These are phyloP conservation scores for Ulota crispa DNA, from an alignment of 225 moss, liverwort and hornwort species.

Conservation along the genomic window DNA sequence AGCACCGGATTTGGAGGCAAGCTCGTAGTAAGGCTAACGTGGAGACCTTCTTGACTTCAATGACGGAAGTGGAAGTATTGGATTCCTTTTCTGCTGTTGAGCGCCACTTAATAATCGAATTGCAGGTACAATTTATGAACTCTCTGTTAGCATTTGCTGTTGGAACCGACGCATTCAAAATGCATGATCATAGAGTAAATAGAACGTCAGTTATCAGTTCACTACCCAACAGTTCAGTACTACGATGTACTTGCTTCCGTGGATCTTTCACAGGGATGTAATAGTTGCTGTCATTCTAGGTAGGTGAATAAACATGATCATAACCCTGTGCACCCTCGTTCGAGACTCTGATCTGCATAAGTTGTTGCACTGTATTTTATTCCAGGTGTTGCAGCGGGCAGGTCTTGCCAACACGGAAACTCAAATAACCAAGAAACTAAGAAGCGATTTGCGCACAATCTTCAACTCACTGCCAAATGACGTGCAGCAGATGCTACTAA, in stretches of 20 bases:
- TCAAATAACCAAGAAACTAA: slow-evolving; percentile 72
- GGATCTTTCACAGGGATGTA: not conserved
- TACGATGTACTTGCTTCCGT: not conserved
- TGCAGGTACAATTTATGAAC: slow-evolving; percentile 60
- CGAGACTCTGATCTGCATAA: slow-evolving; percentile 8
- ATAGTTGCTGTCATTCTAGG: not conserved
- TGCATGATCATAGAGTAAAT: slow-evolving; percentile 4
- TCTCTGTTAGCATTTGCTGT: not conserved
- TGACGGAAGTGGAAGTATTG: slow-evolving; percentile 92
- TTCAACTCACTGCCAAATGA: slow-evolving; percentile 78
- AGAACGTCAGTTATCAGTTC: not conserved
- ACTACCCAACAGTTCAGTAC: not conserved
- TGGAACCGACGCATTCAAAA: not conserved
- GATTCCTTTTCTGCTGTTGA: slow-evolving; percentile 96
- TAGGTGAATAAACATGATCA: not conserved
- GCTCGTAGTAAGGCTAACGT: slow-evolving; percentile 88
- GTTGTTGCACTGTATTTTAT: slow-evolving; percentile 7
- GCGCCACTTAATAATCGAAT: slow-evolving; percentile 79
- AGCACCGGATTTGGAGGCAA: slow-evolving; percentile 95
- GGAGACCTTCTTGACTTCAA: slow-evolving; percentile 72
- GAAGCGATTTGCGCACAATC: slow-evolving; percentile 83
- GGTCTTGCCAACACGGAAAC: slow-evolving; percentile 76
- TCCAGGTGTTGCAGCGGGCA: slow-evolving; percentile 81
- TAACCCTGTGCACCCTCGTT: slow-evolving; percentile 6
- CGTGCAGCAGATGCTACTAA: slow-evolving; percentile 93